Evolutionary conservation across 257 asterid species (phyloP).

Genomic region (Striga asiatica): DNA sequence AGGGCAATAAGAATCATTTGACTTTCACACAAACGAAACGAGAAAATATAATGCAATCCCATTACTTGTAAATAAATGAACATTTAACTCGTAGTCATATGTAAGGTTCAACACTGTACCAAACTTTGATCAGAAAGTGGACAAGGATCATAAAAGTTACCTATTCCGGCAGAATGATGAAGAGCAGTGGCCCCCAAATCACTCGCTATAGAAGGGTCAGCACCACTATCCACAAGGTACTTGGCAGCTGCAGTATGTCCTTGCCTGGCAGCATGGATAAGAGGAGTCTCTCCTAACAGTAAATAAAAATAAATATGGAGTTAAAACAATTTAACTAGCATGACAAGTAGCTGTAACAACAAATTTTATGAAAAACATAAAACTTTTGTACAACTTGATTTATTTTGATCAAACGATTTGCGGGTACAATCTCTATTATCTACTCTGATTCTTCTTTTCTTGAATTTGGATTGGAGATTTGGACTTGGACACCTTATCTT

Average conservation of each 20-base stretch:
- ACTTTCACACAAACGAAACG: not conserved
- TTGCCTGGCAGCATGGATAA: conserved; percentile 80
- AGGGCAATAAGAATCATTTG: conserved; percentile 16
- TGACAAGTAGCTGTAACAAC: not conserved
- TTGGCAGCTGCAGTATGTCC: conserved; percentile 71
- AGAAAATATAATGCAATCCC: not conserved
- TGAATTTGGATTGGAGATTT: no score
- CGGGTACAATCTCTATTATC: no score
- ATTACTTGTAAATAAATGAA: no score
- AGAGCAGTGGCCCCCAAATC: conserved; percentile 75
- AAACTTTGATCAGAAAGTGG: not conserved
- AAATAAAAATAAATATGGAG: not conserved
- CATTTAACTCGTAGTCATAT: no score
- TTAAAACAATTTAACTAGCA: not conserved
- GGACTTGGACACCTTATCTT: no score
- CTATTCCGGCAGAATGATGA: conserved; percentile 85
- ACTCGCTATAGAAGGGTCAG: conserved; percentile 77
- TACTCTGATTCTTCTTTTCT: no score
- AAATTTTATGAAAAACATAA: no score
- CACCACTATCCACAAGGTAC: conserved; percentile 67
- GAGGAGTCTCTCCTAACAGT: conserved; percentile 76
- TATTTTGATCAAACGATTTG: no score
- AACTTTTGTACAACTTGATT: no score
- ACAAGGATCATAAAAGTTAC: conserved; percentile 23
- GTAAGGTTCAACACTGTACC: not conserved